phyloP scores from a whole-genome alignment of 1,284 basidiomycete species.

The Tylopilus sp. region DNA sequence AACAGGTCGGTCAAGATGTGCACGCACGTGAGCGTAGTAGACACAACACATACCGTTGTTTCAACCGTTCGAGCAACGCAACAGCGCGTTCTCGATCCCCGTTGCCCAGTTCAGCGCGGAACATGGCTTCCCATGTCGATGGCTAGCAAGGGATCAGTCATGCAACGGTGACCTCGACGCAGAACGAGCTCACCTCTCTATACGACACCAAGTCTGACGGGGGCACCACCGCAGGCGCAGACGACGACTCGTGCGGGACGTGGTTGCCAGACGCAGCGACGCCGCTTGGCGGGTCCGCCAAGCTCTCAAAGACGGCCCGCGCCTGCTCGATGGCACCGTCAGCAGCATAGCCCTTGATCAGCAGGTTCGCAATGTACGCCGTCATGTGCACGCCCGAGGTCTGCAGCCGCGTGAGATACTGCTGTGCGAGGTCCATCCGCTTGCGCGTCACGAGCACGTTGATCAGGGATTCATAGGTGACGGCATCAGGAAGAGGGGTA shows the following conservation, averaged over 20 bases:
- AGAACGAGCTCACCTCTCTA: conserved; percentile 70
- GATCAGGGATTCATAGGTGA: conserved; percentile 89
- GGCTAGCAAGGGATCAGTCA: conserved; percentile 46
- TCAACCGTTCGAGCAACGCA: conserved; percentile 74
- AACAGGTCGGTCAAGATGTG: too few species aligned
- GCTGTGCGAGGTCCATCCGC: conserved; percentile 76
- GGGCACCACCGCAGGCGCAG: conserved; percentile 6
- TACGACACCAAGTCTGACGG: conserved; percentile 65
- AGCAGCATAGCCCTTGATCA: conserved; percentile 87
- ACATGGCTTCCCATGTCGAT: conserved; percentile 93
- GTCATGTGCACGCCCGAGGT: conserved; percentile 79
- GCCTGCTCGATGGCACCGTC: conserved; percentile 71
- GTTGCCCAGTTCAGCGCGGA: conserved; percentile 83
- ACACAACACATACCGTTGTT: conserved; percentile 57
- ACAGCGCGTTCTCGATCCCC: conserved; percentile 73
- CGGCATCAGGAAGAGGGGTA: conserved; percentile 67
- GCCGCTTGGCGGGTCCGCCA: conserved; percentile 84
- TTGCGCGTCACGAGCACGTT: conserved; percentile 83
- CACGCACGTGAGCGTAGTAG: background rate
- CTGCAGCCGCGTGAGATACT: conserved; percentile 67
- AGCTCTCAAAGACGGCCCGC: conserved; percentile 78
- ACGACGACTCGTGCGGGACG: conserved; percentile 55
- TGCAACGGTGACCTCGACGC: background rate
- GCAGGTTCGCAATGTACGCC: conserved; percentile 91
- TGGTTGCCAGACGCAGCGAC: conserved; percentile 91